A percentile compares a stretch with the other conserved stretches of the same genome.
These are phyloP conservation scores for Nothomitra cinnamomea DNA, from an alignment of 2,329 filamentous ascomycete species.

Conservation along the genomic window DNA sequence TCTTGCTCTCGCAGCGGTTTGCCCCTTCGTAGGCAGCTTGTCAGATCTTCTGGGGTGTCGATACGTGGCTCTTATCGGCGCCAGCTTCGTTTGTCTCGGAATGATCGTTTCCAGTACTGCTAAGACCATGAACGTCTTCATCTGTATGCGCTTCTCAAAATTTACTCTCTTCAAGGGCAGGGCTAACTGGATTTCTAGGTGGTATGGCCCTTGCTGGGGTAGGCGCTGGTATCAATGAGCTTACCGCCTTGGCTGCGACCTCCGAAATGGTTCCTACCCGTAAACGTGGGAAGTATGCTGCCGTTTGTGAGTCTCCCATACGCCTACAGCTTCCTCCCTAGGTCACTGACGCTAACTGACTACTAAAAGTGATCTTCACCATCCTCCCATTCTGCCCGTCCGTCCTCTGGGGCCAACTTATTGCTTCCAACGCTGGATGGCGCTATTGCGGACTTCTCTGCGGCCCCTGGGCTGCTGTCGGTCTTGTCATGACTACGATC, in stretches of 20 bases:
- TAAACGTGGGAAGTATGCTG: constrained; percentile 47
- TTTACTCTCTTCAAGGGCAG: constrained; percentile 1
- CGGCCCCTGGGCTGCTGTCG: constrained; percentile 33
- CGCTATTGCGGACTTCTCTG: constrained; percentile 37
- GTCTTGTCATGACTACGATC: constrained; percentile 31
- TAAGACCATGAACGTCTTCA: constrained; percentile 41
- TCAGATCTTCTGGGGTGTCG: constrained; percentile 47
- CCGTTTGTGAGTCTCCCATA: constrained; percentile 16
- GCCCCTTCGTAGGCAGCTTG: constrained; percentile 47
- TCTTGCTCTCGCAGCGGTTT: constrained; percentile 38
- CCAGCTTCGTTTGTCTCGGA: constrained; percentile 36
- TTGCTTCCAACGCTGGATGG: constrained; percentile 32
- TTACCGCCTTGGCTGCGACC: constrained; percentile 50
- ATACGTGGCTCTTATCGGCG: constrained; percentile 39
- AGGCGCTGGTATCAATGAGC: constrained; percentile 49
- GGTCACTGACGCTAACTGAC: too few relatives aligned
- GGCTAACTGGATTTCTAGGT: constrained; percentile 17
- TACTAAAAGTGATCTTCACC: constrained; percentile 32
- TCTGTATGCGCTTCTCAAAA: constrained; percentile 26
- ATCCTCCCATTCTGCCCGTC: constrained; percentile 46
- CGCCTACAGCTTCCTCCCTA: too few relatives aligned
- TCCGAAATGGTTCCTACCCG: constrained; percentile 49
- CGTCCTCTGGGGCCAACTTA: constrained; percentile 43
- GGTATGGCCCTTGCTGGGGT: constrained; percentile 43
- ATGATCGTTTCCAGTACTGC: constrained; percentile 43